Conservation (phyloP, 139 green algal genomes). For the Pedinophyceae sp. region DNA sequence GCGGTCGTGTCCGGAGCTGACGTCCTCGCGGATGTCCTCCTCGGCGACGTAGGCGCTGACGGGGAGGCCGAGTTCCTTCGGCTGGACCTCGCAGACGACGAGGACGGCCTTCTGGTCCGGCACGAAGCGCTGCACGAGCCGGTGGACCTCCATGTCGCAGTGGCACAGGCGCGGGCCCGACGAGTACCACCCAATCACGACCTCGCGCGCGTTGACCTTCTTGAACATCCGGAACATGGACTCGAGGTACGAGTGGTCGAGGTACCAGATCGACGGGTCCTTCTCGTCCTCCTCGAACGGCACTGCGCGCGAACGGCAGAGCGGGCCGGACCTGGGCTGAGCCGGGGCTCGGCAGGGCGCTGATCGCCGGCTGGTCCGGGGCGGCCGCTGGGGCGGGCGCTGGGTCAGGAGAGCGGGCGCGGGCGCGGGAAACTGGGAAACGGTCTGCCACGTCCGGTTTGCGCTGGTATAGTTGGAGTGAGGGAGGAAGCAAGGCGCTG, state of each 20-base stretch:
- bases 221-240: conserved; percentile 97
- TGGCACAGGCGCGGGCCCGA: conserved; percentile 84
- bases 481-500: too few relatives aligned
- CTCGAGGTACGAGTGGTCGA: conserved; percentile 97
- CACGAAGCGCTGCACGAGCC: conserved; percentile 59
- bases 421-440: too few relatives aligned
- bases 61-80: conserved; percentile 83
- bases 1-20: conserved; percentile 77
- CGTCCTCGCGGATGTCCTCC: conserved; percentile 83
- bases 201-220: conserved; percentile 95
- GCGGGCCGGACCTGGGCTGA: too few relatives aligned
- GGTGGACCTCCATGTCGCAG: conserved; percentile 86
- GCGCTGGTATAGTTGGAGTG: too few relatives aligned
- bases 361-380: too few relatives aligned
- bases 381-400: too few relatives aligned
- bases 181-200: conserved; percentile 95
- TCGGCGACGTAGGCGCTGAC: conserved; percentile 77
- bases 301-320: too few relatives aligned
- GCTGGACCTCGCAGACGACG: conserved; percentile 91
- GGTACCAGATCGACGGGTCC: conserved; percentile 88
- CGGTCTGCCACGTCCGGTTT: neutral
- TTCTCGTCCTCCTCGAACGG: conserved; percentile 98
- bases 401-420: too few relatives aligned
- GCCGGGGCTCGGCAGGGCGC: too few relatives aligned
- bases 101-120: conserved; percentile 53